These are phyloP conservation scores for Macrophomina pseudophaseolina DNA, from an alignment of 2,329 filamentous ascomycete genomes.

Conservation along the genomic window DNA sequence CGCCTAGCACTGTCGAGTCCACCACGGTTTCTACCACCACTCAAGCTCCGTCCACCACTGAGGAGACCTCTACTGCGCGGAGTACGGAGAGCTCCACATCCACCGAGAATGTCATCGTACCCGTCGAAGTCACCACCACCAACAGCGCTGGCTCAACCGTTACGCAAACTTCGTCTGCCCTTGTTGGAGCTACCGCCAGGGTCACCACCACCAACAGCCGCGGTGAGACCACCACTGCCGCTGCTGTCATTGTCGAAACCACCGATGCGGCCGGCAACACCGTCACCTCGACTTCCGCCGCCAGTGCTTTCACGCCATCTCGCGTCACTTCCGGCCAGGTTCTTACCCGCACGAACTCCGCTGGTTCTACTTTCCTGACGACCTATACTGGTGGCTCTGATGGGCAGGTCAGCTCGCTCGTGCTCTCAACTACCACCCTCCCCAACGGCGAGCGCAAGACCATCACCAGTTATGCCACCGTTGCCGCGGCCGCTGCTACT, in stretches of 20 bases:
- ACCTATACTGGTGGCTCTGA: constrained; percentile 52
- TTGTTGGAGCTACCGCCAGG: constrained; percentile 47
- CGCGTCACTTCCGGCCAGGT: constrained; percentile 46
- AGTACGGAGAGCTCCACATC: constrained; percentile 12
- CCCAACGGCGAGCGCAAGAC: constrained; percentile 42
- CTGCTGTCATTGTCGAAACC: constrained; percentile 44
- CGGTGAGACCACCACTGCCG: constrained; percentile 45
- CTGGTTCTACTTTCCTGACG: constrained; percentile 50
- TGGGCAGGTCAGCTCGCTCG: constrained; percentile 46
- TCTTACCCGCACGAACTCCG: constrained; percentile 49
- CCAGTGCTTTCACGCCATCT: constrained; percentile 30
- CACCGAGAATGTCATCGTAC: constrained; percentile 44
- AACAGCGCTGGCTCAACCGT: constrained; percentile 41
- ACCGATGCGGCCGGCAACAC: constrained; percentile 48
- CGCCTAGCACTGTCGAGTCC: constrained; percentile 19
- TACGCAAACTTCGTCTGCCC: constrained; percentile 46
- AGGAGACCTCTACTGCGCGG: constrained; percentile 2
- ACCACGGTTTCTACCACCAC: constrained; percentile 14
- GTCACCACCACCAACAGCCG: constrained; percentile 47
- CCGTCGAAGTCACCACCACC: constrained; percentile 46
- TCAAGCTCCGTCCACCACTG: constrained; percentile 7
- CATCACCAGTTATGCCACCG: constrained; percentile 51
- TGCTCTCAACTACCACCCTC: constrained; percentile 44
- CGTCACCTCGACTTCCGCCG: constrained; percentile 42
- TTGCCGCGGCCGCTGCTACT: constrained; percentile 40